Base-by-base conservation (phyloP, 345 rosid genomes). In the Lepidium didymum region DNA sequence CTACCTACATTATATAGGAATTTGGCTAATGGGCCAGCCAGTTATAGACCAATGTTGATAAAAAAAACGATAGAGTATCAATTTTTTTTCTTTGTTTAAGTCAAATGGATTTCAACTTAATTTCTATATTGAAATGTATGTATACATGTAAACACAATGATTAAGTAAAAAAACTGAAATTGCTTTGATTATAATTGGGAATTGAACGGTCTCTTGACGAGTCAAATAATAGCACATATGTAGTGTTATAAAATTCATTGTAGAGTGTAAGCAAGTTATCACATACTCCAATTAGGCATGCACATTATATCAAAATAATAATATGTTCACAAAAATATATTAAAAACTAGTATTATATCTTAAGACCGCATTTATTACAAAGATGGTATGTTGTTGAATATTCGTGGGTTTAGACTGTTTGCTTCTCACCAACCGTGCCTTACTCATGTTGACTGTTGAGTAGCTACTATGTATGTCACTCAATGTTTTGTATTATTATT, bases 391-490 rank as follows among this genome's bases (percentile, higher is more conserved):
- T 58, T 59, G 3, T 52, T 40, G 13, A 47, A 60, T 42, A 50
- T 23, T 35, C 34, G 54, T 25, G 37, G 51, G 50, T 51, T 42
- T 74, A 73, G 78, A 70, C 70, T 68, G 44, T 65, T 63, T 85
- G 87, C 79, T 71, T 64, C 93, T 85, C 81, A 81, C 79, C 88
- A 79, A 83, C 90, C 90, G 82, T 79, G 86, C 87, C 89, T 79
- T 79, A 78, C 75, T 75, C 73, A 79, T 77, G 73, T 23, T 23
- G 21, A 19, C 79, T 77, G 73, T 23, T 23, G 21, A 19, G 21
- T 19, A 19, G 27, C 27, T 23, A 23, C 27, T 23, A 23, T 23
- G 27, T 3, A 23, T 23, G 3, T 23, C 27, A 23, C 27, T 23
- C 27, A 23, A 23, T 23, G 27, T 23, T 23, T 23, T 23, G 3